Percentiles rank a stretch among this genome's conserved stretches.
Conservation (phyloP, 2,329 filamentous ascomycete species). For the Pseudogymnoascus sp. region DNA sequence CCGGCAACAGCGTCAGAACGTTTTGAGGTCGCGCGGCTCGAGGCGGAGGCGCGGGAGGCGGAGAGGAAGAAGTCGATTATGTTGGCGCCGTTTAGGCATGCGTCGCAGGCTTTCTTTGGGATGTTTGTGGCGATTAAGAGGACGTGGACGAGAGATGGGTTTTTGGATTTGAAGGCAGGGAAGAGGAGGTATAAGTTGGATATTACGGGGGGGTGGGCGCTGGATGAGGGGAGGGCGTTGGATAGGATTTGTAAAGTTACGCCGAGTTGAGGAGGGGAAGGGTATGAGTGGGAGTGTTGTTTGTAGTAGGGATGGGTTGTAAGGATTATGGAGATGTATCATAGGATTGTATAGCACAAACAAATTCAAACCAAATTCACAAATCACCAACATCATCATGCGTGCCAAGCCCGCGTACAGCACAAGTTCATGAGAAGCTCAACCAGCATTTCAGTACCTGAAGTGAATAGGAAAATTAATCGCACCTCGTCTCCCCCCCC, state of each 20-base stretch:
- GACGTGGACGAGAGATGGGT: slow-evolving; percentile 52
- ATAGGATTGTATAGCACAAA: neutral
- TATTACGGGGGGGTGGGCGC: slow-evolving; percentile 49
- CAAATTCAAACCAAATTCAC: neutral
- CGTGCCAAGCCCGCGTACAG: neutral
- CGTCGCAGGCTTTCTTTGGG: slow-evolving; percentile 36
- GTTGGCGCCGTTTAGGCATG: slow-evolving; percentile 51
- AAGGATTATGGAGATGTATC: neutral
- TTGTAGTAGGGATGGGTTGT: neutral
- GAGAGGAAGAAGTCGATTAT: slow-evolving; percentile 46
- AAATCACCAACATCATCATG: neutral
- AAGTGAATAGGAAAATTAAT: slow-evolving; percentile 6
- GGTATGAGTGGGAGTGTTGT: neutral
- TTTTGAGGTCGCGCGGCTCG: slow-evolving; percentile 26
- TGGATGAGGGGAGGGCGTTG: slow-evolving; percentile 53
- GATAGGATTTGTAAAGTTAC: slow-evolving; percentile 36
- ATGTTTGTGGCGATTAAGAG: slow-evolving; percentile 43
- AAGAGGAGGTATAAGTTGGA: slow-evolving; percentile 53
- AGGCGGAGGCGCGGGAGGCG: slow-evolving; percentile 26
- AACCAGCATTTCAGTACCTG: slow-evolving; percentile 4
- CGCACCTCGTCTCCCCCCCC: neutral
- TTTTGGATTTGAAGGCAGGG: slow-evolving; percentile 44
- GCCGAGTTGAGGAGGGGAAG: neutral
- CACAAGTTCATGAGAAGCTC: slow-evolving; percentile 1
- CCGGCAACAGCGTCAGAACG: slow-evolving; percentile 14